A percentile compares a stretch with the other conserved stretches of the same genome.
phyloP scores from a whole-genome alignment of 2,329 filamentous ascomycete species.

The Gaeumannomyces sp. region DNA sequence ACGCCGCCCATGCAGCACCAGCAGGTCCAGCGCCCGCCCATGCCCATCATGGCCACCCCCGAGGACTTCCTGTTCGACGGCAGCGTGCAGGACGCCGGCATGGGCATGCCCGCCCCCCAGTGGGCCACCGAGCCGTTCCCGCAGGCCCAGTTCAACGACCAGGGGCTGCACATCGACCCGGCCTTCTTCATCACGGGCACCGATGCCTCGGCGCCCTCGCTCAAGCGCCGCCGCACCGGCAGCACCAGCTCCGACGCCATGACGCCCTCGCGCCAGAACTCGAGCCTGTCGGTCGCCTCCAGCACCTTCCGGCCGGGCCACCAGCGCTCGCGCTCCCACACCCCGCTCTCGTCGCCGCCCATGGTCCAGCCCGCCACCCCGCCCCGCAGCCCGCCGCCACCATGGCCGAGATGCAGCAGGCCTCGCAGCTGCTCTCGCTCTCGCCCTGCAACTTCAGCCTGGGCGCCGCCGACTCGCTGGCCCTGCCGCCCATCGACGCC shows the following conservation, averaged over 20 bases:
- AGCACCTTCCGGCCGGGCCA: conserved; percentile 4
- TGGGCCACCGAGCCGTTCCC: conserved; percentile 10
- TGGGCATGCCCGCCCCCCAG: not conserved
- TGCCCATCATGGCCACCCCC: conserved; percentile 4
- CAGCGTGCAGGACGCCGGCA: conserved; percentile 6
- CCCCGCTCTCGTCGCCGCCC: conserved; percentile 9
- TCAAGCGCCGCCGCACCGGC: conserved; percentile 9
- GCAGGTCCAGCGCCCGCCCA: conserved; percentile 2
- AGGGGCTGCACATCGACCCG: conserved; percentile 8
- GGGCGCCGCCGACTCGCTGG: not conserved
- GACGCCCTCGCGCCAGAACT: conserved; percentile 3
- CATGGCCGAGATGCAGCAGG: conserved; percentile 6
- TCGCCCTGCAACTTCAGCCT: conserved; percentile 9
- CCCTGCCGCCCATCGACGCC: conserved; percentile 1
- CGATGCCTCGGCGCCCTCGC: conserved; percentile 2
- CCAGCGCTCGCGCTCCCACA: conserved; percentile 9
- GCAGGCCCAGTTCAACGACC: conserved; percentile 7
- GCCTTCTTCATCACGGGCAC: conserved; percentile 4
- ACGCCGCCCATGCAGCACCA: not conserved
- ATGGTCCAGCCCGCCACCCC: conserved; percentile 8
- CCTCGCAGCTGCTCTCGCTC: conserved; percentile 6
- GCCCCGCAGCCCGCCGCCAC: not conserved
- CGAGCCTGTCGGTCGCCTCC: conserved; percentile 4
- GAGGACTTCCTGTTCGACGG: conserved; percentile 10
- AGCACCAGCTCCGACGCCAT: conserved; percentile 2